Conservation (phyloP, 192 early-diverging fungal genomes). For the Umbelopsis vinacea region DNA sequence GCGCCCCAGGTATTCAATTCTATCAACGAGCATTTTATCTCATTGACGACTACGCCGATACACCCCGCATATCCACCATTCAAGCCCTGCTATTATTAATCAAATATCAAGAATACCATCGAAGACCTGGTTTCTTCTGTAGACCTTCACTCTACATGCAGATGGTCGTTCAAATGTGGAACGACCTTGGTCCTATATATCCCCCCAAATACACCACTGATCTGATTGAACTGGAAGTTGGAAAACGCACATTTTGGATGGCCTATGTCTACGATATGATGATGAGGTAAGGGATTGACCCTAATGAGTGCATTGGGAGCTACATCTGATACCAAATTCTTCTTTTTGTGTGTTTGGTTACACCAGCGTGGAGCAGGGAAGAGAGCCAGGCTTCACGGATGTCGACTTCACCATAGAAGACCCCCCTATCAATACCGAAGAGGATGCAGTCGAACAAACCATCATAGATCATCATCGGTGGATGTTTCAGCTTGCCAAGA, state of each 20-base stretch:
- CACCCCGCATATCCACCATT: slow-evolving; percentile 56
- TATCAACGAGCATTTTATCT: slow-evolving; percentile 29
- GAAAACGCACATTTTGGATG: slow-evolving; percentile 36
- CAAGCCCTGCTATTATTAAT: slow-evolving; percentile 55
- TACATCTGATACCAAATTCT: background rate
- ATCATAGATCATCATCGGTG: slow-evolving; percentile 18
- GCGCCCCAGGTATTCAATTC: slow-evolving; percentile 30
- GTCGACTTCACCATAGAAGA: slow-evolving; percentile 31
- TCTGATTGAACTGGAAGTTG: slow-evolving; percentile 15
- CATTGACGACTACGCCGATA: slow-evolving; percentile 53
- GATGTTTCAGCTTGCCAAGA: slow-evolving; percentile 5
- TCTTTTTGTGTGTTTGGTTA: background rate
- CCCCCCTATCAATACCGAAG: slow-evolving; percentile 23
- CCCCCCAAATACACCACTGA: background rate
- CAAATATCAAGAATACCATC: slow-evolving; percentile 58
- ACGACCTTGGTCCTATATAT: slow-evolving; percentile 26
- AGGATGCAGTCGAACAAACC: slow-evolving; percentile 16
- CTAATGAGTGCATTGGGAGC: background rate
- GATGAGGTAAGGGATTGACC: slow-evolving; percentile 25
- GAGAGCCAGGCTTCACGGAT: slow-evolving; percentile 20
- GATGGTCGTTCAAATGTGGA: slow-evolving; percentile 31
- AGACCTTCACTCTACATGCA: slow-evolving; percentile 54
- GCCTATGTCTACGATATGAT: slow-evolving; percentile 39
- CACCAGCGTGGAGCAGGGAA: slow-evolving; percentile 35
- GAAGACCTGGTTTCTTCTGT: slow-evolving; percentile 55